Base-by-base conservation (phyloP, 1,139 yeast genomes). In the Lodderomyces metapsilosis region DNA sequence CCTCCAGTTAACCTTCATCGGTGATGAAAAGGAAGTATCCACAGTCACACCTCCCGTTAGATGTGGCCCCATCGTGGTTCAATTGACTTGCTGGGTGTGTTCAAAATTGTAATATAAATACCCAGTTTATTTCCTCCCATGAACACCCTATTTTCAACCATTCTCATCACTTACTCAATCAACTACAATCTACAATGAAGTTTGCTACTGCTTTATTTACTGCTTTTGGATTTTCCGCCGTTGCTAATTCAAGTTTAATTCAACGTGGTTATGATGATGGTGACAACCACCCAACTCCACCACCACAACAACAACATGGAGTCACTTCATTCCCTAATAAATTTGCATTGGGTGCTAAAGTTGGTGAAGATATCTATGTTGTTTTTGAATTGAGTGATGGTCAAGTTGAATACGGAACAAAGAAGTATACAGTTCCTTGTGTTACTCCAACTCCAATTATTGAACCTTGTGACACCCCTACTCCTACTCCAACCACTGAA, bases 311-410 rank as follows among this genome's bases (percentile, higher is more conserved):
- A 13, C 16, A 9, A 25, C 16, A 20, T n/a, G n/a, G n/a, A 20
- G 24, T 32, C 8, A 32, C 35, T 20, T n/a, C 23, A 6, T 32
- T 32, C 35, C 35, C 35, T 15, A 32, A 32, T 8, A 32, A 11
- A 18, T 32, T 32, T 32, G 35, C 35, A 18, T 20, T 32, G 9
- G 35, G 35, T 21, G 35, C 35, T 7, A 32, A 32, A 20, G n/a
- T 32, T 18, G 35, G n/a, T 32, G 35, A n/a, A 4, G 24, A 32
- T 7, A 18, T 32, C n/a, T 32, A 18, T 20, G 16, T 32, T 32
- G 35, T n/a, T 32, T 20, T 20, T 32, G 35, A 32, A 32, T 20
- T 32, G 23, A n/a, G 16, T 18, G 35, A 32, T 32, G 35, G 35
- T 18, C 35, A 32, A 18, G 5, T 32, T 32, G 35, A 32, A n/a